These are phyloP conservation scores for Backusella westeae DNA, from an alignment of 192 early-diverging fungal genomes.

Conservation along the genomic window DNA sequence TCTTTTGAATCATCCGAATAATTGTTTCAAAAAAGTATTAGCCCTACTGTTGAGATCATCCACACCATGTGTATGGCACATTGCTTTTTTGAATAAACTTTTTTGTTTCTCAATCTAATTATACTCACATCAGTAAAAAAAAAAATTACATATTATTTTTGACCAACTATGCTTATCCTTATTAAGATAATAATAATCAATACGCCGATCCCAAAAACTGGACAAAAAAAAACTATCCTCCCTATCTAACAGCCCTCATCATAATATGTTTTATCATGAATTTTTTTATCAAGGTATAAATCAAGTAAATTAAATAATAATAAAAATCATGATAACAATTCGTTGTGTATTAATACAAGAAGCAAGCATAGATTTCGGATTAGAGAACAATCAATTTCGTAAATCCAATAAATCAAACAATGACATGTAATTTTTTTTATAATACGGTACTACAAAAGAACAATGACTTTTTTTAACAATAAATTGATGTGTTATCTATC, in stretches of 20 bases:
- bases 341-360: too few relatives aligned
- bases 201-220: not conserved
- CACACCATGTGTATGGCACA: not conserved
- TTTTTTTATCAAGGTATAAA: not conserved
- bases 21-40: not conserved
- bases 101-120: not conserved
- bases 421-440: not conserved
- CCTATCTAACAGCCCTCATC: not conserved
- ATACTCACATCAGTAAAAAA: not conserved
- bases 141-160: not conserved
- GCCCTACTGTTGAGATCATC: not conserved
- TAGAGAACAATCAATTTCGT: not conserved
- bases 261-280: not conserved
- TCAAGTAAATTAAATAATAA: too few relatives aligned
- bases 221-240: not conserved
- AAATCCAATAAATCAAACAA: not conserved
- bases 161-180: not conserved
- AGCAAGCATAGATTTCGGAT: too few relatives aligned
- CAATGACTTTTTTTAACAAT: not conserved
- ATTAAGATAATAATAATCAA: not conserved
- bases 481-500: not conserved
- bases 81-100: not conserved
- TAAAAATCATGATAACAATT: too few relatives aligned
- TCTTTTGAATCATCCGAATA: not conserved
- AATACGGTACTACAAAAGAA: not conserved